phyloP scores from a whole-genome alignment of 2,329 filamentous ascomycete species.

The Pyrenophora graminea region DNA sequence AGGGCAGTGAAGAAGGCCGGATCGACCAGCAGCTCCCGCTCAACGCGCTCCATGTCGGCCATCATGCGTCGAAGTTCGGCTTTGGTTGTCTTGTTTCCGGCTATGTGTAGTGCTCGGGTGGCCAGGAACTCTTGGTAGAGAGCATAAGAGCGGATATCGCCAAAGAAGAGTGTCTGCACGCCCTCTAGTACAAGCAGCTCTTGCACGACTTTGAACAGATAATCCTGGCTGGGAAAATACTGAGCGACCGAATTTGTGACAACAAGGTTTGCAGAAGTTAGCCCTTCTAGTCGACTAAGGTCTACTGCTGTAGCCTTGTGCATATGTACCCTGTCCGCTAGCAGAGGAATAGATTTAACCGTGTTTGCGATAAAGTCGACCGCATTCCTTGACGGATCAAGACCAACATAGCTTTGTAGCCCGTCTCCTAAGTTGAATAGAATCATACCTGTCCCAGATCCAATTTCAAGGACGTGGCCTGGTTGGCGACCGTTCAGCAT shows the following conservation, averaged over 20 bases:
- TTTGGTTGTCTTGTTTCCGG: background rate
- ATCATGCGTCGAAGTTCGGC: too few relatives aligned
- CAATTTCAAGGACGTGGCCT: too few relatives aligned
- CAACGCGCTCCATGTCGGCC: background rate
- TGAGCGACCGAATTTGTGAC: background rate
- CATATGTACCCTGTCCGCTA: constrained; percentile 6
- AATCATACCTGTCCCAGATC: too few relatives aligned
- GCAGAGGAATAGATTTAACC: too few relatives aligned
- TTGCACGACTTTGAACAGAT: constrained; percentile 6
- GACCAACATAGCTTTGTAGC: constrained; percentile 6
- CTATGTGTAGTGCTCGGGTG: constrained; percentile 1
- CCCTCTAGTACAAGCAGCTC: background rate
- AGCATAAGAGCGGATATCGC: constrained; percentile 4
- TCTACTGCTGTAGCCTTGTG: constrained; percentile 1
- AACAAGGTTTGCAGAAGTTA: background rate
- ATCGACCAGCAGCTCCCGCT: constrained; percentile 9
- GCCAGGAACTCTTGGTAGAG: constrained; percentile 8
- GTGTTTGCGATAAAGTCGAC: constrained; percentile 1
- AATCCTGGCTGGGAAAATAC: constrained; percentile 18
- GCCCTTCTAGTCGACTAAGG: background rate
- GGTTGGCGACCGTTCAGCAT: too few relatives aligned
- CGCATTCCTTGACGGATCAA: constrained; percentile 9
- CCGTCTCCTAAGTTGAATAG: constrained; percentile 6
- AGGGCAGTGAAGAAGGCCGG: constrained; percentile 12
- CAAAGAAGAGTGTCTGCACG: background rate